These are phyloP conservation scores for Sesbania bispinosa DNA, from an alignment of 306 rosid genomes.

Conservation along the genomic window DNA sequence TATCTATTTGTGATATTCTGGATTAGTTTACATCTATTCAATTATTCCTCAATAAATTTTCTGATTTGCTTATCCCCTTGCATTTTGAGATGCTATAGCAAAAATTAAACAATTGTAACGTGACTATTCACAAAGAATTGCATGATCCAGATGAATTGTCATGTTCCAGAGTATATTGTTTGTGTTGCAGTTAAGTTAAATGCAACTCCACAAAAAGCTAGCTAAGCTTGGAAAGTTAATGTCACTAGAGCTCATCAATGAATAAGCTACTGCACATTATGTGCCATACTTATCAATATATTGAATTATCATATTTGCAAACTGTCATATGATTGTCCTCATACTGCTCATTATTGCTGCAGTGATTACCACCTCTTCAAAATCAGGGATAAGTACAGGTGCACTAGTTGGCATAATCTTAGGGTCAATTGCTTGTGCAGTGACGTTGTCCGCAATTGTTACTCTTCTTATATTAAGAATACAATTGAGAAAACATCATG, in stretches of 20 bases:
- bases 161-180: not conserved
- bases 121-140: not conserved
- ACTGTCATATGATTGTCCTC: conserved; percentile 18
- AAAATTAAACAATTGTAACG: not conserved
- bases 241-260: not conserved
- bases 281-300: not conserved
- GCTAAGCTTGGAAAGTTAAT: not conserved
- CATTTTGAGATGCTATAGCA: not conserved
- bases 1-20: too few relatives aligned
- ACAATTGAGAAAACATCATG: conserved; percentile 28
- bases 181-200: not conserved
- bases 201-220: not conserved
- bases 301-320: not conserved
- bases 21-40: not conserved
- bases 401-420: conserved; percentile 68
- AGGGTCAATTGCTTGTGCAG: conserved; percentile 72
- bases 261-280: not conserved
- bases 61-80: not conserved
- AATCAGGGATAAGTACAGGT: conserved; percentile 57
- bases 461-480: conserved; percentile 57
- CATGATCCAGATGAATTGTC: not conserved
- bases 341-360: conserved; percentile 33
- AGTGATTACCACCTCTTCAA: conserved; percentile 31
- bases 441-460: conserved; percentile 57
- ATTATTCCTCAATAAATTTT: not conserved